Evolutionary conservation across 1,284 basidiomycete species (phyloP).

Genomic region (Cutaneotrichosporon dermatis): DNA sequence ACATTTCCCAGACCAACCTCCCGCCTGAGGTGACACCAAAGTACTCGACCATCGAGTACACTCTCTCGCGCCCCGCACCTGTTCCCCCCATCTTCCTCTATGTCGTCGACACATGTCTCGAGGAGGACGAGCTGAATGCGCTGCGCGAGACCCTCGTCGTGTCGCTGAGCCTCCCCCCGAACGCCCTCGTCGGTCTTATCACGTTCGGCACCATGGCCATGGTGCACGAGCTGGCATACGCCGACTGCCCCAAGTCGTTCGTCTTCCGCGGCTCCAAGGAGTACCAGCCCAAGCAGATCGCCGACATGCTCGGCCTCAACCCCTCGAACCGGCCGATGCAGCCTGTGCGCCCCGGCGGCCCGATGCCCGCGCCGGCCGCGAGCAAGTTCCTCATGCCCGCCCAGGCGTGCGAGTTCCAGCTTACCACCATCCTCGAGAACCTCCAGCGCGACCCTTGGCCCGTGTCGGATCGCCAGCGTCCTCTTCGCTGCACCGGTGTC

Average conservation of each 20-base stretch:
- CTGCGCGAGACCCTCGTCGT: conserved; percentile 88
- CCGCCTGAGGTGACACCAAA: conserved; percentile 94
- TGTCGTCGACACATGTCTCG: conserved; percentile 95
- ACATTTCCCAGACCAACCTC: conserved; percentile 94
- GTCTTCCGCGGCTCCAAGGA: conserved; percentile 99
- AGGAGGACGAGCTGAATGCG: conserved; percentile 93
- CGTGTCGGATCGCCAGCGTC: conserved; percentile 88
- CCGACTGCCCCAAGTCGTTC: conserved; percentile 94
- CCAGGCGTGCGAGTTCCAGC: conserved; percentile 91
- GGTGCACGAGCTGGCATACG: conserved; percentile 97
- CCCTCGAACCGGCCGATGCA: conserved; percentile 52
- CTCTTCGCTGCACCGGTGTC: conserved; percentile 93
- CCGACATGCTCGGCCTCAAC: conserved; percentile 92
- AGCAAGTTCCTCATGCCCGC: conserved; percentile 91
- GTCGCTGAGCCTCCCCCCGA: conserved; percentile 86
- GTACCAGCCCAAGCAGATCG: conserved; percentile 92
- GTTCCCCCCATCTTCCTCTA: conserved; percentile 96
- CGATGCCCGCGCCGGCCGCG: conserved; percentile 71
- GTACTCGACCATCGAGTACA: conserved; percentile 99
- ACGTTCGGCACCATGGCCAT: conserved; percentile 98
- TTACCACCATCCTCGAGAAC: conserved; percentile 88
- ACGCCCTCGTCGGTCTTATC: conserved; percentile 90
- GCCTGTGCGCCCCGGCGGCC: conserved; percentile 67
- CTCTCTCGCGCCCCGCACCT: conserved; percentile 81
- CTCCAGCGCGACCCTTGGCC: conserved; percentile 95